A percentile compares a stretch with the other conserved stretches of the same genome.
phyloP scores from a whole-genome alignment of 139 green algal species.

The Axilococcus clingmanii region DNA sequence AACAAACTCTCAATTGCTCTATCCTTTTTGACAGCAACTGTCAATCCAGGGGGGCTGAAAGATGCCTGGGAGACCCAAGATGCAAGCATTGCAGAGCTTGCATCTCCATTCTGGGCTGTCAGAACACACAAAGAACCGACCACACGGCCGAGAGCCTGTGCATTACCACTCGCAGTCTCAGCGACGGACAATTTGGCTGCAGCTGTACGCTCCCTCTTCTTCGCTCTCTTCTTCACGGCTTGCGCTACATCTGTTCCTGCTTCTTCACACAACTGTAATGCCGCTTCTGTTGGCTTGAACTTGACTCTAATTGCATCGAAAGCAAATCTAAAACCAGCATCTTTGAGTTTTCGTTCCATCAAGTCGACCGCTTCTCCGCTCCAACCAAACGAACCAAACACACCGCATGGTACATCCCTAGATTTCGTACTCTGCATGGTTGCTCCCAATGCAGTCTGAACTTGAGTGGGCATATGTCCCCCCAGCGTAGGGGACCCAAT shows the following conservation, averaged over 20 bases:
- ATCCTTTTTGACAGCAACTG: constrained; percentile 88
- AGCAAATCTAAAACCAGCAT: constrained; percentile 81
- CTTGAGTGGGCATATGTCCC: constrained; percentile 91
- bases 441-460: constrained; percentile 64
- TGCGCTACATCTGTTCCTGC: constrained; percentile 77
- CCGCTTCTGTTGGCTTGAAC: constrained; percentile 81
- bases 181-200: constrained; percentile 21
- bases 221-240: constrained; percentile 47
- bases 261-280: constrained; percentile 75
- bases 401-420: constrained; percentile 68
- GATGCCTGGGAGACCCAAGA: constrained; percentile 82
- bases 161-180: constrained; percentile 25
- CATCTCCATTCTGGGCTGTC: constrained; percentile 67
- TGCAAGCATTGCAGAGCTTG: constrained; percentile 78
- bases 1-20: constrained; percentile 86
- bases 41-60: constrained; percentile 86
- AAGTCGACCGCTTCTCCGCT: constrained; percentile 84
- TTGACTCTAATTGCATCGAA: constrained; percentile 89
- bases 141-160: constrained; percentile 78
- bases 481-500: constrained; percentile 89
- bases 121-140: constrained; percentile 87
- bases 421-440: constrained; percentile 51
- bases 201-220: constrained; percentile 3
- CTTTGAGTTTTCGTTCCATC: constrained; percentile 54
- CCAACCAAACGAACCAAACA: constrained; percentile 97